These are phyloP conservation scores for Hyaloscypha hepaticicola DNA, from an alignment of 495 filamentous ascomycete genomes.

Conservation along the genomic window DNA sequence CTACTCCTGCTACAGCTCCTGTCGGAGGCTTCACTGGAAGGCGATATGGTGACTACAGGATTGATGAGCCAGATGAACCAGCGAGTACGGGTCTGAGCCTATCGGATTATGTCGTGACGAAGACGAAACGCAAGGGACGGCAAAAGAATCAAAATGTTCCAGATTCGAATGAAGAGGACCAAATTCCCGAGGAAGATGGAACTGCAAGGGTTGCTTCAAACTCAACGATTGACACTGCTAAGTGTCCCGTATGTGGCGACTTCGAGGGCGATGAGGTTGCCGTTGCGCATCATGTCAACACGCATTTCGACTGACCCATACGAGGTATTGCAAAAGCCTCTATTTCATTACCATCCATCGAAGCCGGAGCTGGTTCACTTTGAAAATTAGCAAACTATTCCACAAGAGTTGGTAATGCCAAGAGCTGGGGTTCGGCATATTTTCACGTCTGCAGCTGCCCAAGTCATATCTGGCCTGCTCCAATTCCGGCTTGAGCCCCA, in stretches of 20 bases:
- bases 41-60: conserved; percentile 15
- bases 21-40: conserved; percentile 26
- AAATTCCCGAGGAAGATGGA: neutral
- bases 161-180: neutral
- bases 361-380: no score
- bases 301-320: conserved; percentile 45
- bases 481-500: no score
- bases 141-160: conserved; percentile 19
- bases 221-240: conserved; percentile 30
- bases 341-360: neutral
- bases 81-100: conserved; percentile 30
- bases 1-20: neutral
- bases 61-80: conserved; percentile 15
- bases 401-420: no score
- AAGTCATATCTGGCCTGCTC: no score
- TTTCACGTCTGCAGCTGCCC: no score
- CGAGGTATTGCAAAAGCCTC: neutral
- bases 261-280: conserved; percentile 61
- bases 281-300: conserved; percentile 57
- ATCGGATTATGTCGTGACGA: conserved; percentile 47
- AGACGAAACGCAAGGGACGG: conserved; percentile 35
- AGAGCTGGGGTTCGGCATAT: no score
- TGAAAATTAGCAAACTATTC: no score
- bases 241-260: conserved; percentile 57
- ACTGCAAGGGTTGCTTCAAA: neutral